These are phyloP conservation scores for Funneliformis caledonium DNA, from an alignment of 371 early-diverging fungal genomes.

Conservation along the genomic window DNA sequence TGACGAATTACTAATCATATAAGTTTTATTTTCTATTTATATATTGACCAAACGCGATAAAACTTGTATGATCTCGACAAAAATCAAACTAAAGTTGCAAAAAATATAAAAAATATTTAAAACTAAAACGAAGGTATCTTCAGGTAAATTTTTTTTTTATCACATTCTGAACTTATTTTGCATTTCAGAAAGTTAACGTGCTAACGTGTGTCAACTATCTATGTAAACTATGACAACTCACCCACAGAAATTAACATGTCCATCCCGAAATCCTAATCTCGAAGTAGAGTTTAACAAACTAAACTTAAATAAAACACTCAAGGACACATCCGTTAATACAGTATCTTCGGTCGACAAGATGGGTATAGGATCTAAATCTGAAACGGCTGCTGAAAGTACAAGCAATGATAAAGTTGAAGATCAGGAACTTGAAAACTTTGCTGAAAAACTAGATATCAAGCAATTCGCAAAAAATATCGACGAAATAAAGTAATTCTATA, in stretches of 20 bases:
- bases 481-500: slow-evolving; percentile 17
- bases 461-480: slow-evolving; percentile 23
- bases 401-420: too few species aligned
- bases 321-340: neutral
- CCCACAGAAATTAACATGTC: slow-evolving; percentile 12
- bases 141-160: too few species aligned
- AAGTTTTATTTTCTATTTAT: too few species aligned
- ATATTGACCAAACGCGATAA: too few species aligned
- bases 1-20: too few species aligned
- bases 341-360: neutral
- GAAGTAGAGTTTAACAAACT: too few species aligned
- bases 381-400: neutral
- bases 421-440: neutral
- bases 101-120: too few species aligned
- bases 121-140: too few species aligned
- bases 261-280: too few species aligned
- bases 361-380: neutral
- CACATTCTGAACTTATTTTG: neutral
- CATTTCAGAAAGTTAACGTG: slow-evolving; percentile 6
- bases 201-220: too few species aligned
- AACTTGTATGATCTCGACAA: too few species aligned
- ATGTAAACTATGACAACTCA: slow-evolving; percentile 15
- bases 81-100: too few species aligned
- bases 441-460: slow-evolving; percentile 1
- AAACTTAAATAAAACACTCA: slow-evolving; percentile 31